These are phyloP conservation scores for Erodium maritimum DNA, from an alignment of 345 rosid species.

Conservation along the genomic window DNA sequence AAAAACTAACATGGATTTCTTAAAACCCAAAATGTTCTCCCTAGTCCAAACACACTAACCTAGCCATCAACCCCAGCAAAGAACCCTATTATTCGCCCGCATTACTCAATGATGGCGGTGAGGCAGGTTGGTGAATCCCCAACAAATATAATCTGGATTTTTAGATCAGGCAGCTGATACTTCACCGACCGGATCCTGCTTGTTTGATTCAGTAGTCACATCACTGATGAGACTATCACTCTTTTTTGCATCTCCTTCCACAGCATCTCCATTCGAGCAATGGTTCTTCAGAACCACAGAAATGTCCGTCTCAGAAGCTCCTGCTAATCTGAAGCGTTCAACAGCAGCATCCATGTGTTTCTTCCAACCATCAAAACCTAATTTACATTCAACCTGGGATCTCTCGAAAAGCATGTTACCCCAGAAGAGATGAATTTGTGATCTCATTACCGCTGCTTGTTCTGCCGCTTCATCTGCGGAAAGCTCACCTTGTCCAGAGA, in stretches of 20 bases:
- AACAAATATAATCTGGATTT: neutral
- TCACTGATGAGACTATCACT: constrained; percentile 8
- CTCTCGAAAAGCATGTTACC: constrained; percentile 93
- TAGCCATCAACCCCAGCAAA: neutral
- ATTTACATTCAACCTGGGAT: constrained; percentile 93
- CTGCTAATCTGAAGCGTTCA: constrained; percentile 82
- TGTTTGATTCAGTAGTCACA: constrained; percentile 13
- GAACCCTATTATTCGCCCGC: neutral
- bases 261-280: constrained; percentile 52
- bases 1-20: constrained; percentile 1
- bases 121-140: neutral
- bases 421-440: constrained; percentile 98
- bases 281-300: constrained; percentile 74
- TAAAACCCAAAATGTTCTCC: constrained; percentile 12
- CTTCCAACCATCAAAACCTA: constrained; percentile 65
- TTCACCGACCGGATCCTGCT: constrained; percentile 14
- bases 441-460: constrained; percentile 91
- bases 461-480: constrained; percentile 86
- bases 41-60: constrained; percentile 6
- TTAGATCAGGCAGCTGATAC: constrained; percentile 11
- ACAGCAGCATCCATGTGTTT: constrained; percentile 67
- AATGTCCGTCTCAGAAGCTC: constrained; percentile 81
- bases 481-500: constrained; percentile 34
- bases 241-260: constrained; percentile 36
- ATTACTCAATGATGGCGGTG: neutral